A percentile compares a stretch with the other conserved stretches of the same genome.
phyloP scores from a whole-genome alignment of 805 yeast species.

The Lachancea fermentati region DNA sequence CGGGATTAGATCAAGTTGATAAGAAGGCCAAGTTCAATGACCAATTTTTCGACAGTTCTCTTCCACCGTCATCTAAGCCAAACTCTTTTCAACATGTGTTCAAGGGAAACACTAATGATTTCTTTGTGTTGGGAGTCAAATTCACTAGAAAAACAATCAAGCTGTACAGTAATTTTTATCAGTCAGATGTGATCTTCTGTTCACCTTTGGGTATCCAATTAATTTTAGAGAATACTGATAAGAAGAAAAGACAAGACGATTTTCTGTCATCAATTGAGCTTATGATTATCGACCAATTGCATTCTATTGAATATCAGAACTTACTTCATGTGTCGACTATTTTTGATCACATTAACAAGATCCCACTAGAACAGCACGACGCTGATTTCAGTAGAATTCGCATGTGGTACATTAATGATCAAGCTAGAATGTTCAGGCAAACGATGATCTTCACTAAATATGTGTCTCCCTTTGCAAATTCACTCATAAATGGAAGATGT shows the following conservation, averaged over 20 bases:
- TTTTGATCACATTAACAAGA: slow-evolving; percentile 62
- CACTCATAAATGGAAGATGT: slow-evolving; percentile 45
- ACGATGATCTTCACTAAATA: slow-evolving; percentile 70
- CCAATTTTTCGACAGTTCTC: slow-evolving; percentile 57
- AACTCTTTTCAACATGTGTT: slow-evolving; percentile 75
- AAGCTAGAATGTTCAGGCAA: slow-evolving; percentile 69
- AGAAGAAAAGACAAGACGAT: slow-evolving; percentile 60
- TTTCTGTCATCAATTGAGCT: slow-evolving; percentile 87
- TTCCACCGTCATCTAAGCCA: slow-evolving; percentile 55
- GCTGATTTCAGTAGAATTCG: slow-evolving; percentile 89
- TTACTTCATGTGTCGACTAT: slow-evolving; percentile 79
- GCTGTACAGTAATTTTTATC: slow-evolving; percentile 75
- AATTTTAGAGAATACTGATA: slow-evolving; percentile 62
- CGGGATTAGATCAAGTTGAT: slow-evolving; percentile 72
- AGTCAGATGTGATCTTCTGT: slow-evolving; percentile 81
- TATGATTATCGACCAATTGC: slow-evolving; percentile 72
- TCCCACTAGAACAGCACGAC: slow-evolving; percentile 73
- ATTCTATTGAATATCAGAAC: slow-evolving; percentile 85
- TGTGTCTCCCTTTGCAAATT: slow-evolving; percentile 75
- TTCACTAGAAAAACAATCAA: slow-evolving; percentile 84
- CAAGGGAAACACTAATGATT: slow-evolving; percentile 87
- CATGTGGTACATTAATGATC: slow-evolving; percentile 88
- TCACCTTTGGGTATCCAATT: slow-evolving; percentile 86
- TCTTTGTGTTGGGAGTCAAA: slow-evolving; percentile 86
- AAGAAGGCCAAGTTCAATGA: slow-evolving; percentile 67